Base-by-base conservation (phyloP, 75 land plant genomes). In the Cunninghamia lanceolata region DNA sequence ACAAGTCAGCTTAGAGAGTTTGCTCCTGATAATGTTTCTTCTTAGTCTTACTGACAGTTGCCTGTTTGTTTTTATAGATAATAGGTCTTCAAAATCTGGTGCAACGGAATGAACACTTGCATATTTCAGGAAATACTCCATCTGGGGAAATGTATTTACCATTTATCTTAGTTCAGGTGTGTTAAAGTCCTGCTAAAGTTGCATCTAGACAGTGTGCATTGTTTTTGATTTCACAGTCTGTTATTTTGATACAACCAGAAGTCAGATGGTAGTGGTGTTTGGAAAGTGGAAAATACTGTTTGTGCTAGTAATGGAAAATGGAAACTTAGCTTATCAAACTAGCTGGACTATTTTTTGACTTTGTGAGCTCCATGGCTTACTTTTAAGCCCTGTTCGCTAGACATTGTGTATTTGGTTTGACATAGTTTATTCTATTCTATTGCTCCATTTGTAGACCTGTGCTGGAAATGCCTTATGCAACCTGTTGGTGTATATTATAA, bases 121-220 rank as follows among this genome's bases (percentile, higher is more conserved):
- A 87, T 89, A 89, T 88, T 40, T 89, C 94, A 19, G 98, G 93
- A 71, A 89, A 91, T 90, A 89, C 91, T 84, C 95, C 99, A 11
- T 89, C 88, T 77, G 94, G 95, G 32, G 99, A 95, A 21, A 96
- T 98, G 82, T 94, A 94, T 42, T 90, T 98, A 43, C 99, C 99
- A 73, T 98, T 98, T 87, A 96, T 98, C 77, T 87, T 98, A 84
- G 99, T 98, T 86, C 99, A 98, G 97, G 99, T 95, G 82, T 5
- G 9, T 28, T 21, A 28, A 28, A 39, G 53, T 77, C 8, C 45
- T 80, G 47, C 75, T 73, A 34, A 73, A 73, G 0, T 32, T 34
- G 14, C 36, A 45, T n/a, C 82, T 80, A 45, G 34, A 43, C 11
- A 43, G 3, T 80, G 50, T 43, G 15, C 45, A 25, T 40, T 43